Evolutionary conservation across 129 eudicot species (phyloP), one percentile per base, ranked within the genome.

Genomic region (Flaveria ramosissima): DNA sequence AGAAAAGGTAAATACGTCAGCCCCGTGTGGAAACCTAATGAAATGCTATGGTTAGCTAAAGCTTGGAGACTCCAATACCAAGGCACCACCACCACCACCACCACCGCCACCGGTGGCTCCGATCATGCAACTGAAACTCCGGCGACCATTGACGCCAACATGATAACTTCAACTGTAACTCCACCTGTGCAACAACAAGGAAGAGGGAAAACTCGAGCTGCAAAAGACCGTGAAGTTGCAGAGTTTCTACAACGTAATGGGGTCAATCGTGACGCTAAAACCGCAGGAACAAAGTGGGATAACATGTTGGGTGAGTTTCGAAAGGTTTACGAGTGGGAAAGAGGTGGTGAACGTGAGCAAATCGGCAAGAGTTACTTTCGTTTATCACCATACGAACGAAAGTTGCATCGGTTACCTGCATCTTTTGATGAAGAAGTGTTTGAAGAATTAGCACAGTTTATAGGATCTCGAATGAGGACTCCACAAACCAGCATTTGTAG

Each of bases 1-100:
- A 79, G 97, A 59, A 91, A 91, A 78, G 97, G 97, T 0, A 91
- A 91, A 67, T 86, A 86, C 36, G 97, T 91, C 0, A 86, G 94
- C 73, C 94, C 97, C 13, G 94, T 88, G 73, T 91, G 97, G 97
- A 91, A 91, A 42, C 97, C 97, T 1, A 82, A 91, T 21, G 97
- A 91, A 51, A 82, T 88, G 88, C 45, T 91, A 36, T 91, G 94
- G 92, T 61, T 91, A 4, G 97, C 97, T 32, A 81, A 81, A 74
- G 97, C 93, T 4, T 91, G 97, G 97, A 78, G 88, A 76, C 64
- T 82, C 12, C 97, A 88, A 62, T 91, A 91, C 80, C 93, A 91
- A 63, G 92, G 89, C 9, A 83, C 51, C 41, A 36, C 41, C 41
- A 27, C 41, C 41, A 27, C 32, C 32, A 27, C 32, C 32, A 4